Base-by-base conservation (phyloP, 345 rosid genomes). In the Populus nigra region DNA sequence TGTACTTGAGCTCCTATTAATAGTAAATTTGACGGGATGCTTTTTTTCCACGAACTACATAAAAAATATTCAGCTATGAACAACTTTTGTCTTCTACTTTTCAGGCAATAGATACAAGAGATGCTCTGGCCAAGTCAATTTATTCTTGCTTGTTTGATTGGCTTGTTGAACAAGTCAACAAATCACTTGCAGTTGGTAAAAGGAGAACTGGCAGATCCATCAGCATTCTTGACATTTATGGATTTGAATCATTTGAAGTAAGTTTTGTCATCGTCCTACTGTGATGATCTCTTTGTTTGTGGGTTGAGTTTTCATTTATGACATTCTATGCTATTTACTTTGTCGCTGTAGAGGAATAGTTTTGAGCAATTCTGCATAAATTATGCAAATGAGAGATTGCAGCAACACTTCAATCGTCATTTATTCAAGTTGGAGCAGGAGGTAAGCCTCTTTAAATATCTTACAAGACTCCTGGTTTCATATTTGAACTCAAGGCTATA, bases 341-440 rank as follows among this genome's bases (percentile, higher is more conserved):
- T 76, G 31, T 77, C 76, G 9, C 35, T 86, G 89, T 93, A 96
- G 99, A 92, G 89, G 76, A 96, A 96, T 86, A 96, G 99, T 84
- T 96, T 96, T 83, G 99, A 96, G 90, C 99, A 96, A 83, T 95
- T 95, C 76, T 95, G 99, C 86, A 95, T 95, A 84, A 95, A 95
- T 81, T 95, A 95, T 88, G 99, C 99, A 65, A 95, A 95, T 83
- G 99, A 95, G 89, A 93, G 99, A 87, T 80, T 95, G 86, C 99
- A 96, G 85, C 99, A 96, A 83, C 99, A 96, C 81, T 96, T 96
- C 78, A 96, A 93, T 79, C 98, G 99, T 68, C 99, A 96, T 82
- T 81, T 96, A 43, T 96, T 96, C 91, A 96, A 96, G 90, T 86
- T 96, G 73, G 98, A 96, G 88, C 99, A 96, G 84, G 99, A 96